Conservation (phyloP, 1,284 basidiomycete species). For the Neonothopanus nambi region DNA sequence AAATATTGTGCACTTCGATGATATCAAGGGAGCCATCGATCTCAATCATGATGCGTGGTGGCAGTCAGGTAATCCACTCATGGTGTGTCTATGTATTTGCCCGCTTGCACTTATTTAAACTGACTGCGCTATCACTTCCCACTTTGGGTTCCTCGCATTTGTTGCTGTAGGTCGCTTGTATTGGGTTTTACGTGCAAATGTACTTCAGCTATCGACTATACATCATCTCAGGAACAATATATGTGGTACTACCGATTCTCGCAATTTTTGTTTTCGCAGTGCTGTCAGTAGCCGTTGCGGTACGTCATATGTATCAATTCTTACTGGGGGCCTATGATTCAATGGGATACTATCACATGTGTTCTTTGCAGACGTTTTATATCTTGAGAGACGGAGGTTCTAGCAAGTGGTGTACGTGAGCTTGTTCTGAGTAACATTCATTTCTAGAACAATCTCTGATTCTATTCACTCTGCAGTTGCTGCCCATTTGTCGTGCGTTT, state of each 20-base stretch:
- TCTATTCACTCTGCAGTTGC: slow-evolving; percentile 26
- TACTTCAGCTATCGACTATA: slow-evolving; percentile 32
- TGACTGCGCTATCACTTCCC: too few species aligned
- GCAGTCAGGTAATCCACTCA: slow-evolving; percentile 20
- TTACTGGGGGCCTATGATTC: neutral
- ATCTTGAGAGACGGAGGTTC: slow-evolving; percentile 23
- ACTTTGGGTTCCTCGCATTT: too few species aligned
- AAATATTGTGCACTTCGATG: slow-evolving; percentile 29
- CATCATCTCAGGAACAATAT: slow-evolving; percentile 24
- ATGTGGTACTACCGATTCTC: slow-evolving; percentile 24
- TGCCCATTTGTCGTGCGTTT: slow-evolving; percentile 32
- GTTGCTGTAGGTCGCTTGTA: slow-evolving; percentile 28
- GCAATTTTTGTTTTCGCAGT: slow-evolving; percentile 29
- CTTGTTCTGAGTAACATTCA: too few species aligned
- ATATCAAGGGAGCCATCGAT: slow-evolving; percentile 29
- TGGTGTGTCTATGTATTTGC: too few species aligned
- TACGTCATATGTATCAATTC: slow-evolving; percentile 24
- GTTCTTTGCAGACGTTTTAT: slow-evolving; percentile 20
- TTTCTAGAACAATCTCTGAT: too few species aligned
- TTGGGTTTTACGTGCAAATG: slow-evolving; percentile 31
- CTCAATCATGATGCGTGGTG: slow-evolving; percentile 35
- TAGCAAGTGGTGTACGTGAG: slow-evolving; percentile 33
- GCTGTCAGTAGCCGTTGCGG: slow-evolving; percentile 22
- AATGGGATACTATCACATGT: neutral
- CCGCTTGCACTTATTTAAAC: too few species aligned